A percentile compares a stretch with the other conserved stretches of the same genome.
Conservation (phyloP, 768 basidiomycete genomes). For the Mycena sanguinolenta region DNA sequence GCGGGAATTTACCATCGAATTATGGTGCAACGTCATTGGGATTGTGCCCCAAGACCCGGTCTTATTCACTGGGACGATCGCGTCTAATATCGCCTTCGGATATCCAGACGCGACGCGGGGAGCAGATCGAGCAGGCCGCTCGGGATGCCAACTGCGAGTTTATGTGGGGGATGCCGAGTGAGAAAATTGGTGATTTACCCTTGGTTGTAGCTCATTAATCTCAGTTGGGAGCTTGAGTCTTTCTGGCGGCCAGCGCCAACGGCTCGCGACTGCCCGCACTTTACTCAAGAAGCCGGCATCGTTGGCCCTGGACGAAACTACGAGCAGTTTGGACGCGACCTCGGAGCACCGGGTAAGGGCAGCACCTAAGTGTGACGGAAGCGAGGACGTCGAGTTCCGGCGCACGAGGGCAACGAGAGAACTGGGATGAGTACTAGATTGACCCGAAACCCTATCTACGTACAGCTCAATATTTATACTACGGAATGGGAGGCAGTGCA, state of each 20-base stretch:
- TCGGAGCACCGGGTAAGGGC: constrained; percentile 86
- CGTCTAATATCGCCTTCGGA: constrained; percentile 95
- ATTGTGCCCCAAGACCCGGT: constrained; percentile 97
- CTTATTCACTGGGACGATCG: constrained; percentile 93
- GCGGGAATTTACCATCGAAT: constrained; percentile 83
- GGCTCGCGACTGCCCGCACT: constrained; percentile 87
- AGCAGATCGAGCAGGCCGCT: constrained; percentile 90
- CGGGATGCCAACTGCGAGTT: constrained; percentile 96
- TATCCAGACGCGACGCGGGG: constrained; percentile 79
- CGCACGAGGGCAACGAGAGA: too few species aligned
- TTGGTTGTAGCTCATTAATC: constrained; percentile 1
- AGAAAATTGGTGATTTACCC: constrained; percentile 40
- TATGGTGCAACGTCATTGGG: constrained; percentile 91
- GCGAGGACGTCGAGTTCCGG: too few species aligned
- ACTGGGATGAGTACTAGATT: too few species aligned
- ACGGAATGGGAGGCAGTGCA: too few species aligned
- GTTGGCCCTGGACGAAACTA: constrained; percentile 91
- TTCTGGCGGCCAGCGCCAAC: constrained; percentile 86
- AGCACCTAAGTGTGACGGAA: too few species aligned
- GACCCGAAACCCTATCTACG: too few species aligned
- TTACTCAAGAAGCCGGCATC: constrained; percentile 91
- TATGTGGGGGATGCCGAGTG: constrained; percentile 94
- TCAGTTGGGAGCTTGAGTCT: constrained; percentile 78
- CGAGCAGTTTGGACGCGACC: constrained; percentile 89
- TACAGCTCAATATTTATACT: too few species aligned